Evolutionary conservation across 2,329 filamentous ascomycete species (phyloP).

Genomic region (Ramularia collo-cygni): DNA sequence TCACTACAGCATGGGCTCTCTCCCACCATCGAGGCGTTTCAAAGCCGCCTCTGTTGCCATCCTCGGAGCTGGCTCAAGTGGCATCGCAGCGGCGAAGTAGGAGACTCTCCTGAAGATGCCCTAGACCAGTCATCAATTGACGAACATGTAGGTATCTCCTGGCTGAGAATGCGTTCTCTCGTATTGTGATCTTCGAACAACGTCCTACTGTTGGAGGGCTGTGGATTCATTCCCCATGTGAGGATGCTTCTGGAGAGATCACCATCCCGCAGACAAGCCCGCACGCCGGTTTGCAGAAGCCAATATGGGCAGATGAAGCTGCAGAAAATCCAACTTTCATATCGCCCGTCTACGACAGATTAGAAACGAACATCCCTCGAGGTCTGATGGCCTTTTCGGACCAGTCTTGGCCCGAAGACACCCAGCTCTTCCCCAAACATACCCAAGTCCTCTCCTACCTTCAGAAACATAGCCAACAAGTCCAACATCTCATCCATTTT

Average conservation of each 20-base stretch:
- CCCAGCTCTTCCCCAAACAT: slow-evolving; percentile 68
- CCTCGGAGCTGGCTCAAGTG: slow-evolving; percentile 75
- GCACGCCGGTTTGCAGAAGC: slow-evolving; percentile 54
- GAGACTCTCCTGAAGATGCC: slow-evolving; percentile 4
- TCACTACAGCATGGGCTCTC: slow-evolving; percentile 11
- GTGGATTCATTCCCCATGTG: slow-evolving; percentile 66
- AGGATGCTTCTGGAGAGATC: slow-evolving; percentile 39
- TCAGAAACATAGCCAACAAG: slow-evolving; percentile 60
- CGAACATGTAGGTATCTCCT: slow-evolving; percentile 55
- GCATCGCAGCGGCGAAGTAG: slow-evolving; percentile 67
- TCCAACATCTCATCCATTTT: slow-evolving; percentile 63
- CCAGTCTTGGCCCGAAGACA: slow-evolving; percentile 43
- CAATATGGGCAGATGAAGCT: slow-evolving; percentile 42
- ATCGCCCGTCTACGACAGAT: slow-evolving; percentile 73
- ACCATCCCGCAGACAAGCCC: slow-evolving; percentile 62
- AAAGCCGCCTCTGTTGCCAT: slow-evolving; percentile 60
- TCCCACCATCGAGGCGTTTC: slow-evolving; percentile 20
- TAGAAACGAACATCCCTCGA: slow-evolving; percentile 84
- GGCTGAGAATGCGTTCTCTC: slow-evolving; percentile 62
- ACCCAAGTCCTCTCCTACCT: slow-evolving; percentile 68
- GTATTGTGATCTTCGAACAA: slow-evolving; percentile 76
- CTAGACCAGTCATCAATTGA: not conserved
- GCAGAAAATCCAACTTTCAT: slow-evolving; percentile 55
- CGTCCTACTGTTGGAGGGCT: slow-evolving; percentile 69
- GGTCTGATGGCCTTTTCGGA: slow-evolving; percentile 75